Evolutionary conservation across 2,329 filamentous ascomycete genomes (phyloP), one percentile per base, ranked within the genome.

Genomic region (Microdochium bolleyi): DNA sequence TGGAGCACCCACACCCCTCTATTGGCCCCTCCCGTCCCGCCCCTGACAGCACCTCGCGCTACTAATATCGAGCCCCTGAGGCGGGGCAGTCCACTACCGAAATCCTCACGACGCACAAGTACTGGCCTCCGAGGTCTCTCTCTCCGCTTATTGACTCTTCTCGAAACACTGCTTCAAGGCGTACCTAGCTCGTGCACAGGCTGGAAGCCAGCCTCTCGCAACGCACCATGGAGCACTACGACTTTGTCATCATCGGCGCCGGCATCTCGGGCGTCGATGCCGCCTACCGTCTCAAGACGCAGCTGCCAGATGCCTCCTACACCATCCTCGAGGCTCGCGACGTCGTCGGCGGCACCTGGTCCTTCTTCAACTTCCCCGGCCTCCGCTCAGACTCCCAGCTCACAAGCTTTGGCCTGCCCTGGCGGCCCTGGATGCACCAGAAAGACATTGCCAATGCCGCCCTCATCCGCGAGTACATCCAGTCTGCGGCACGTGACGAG

Each of bases 321-420:
- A 75, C 78, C 41, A 78, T 92, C 49, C 77, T 92, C 46, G 88
- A 92, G 65, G 78, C 76, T 2, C 82, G 87, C 53, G 68, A 78
- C 51, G 73, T 78, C 50, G 73, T 90, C 10, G 88, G 87, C 11
- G 88, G 88, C 19, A 92, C 88, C 10, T 92, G 88, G 88, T 80
- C 80, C 57, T 80, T 90, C 54, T 92, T 89, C 74, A 82, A 79
- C 50, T 92, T 90, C 62, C 88, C 87, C 0, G 85, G 88, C 44
- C 80, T 91, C 54, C 80, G 84, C 37, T 85, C 82, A 41, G 84
- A 87, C 63, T 85, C 82, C 1, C 74, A 79, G 60, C 75, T 87
- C 58, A 76, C 74, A 52, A 73, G 80, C 0, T 87, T 85, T 54
- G 81, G 82, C 48, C 86, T 92, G 56, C 65, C 78, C 1, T 94